Percentiles rank a stretch among this genome's conserved stretches.
These are phyloP conservation scores for Curvularia lunata DNA, from an alignment of 2,329 filamentous ascomycete genomes.

Conservation along the genomic window DNA sequence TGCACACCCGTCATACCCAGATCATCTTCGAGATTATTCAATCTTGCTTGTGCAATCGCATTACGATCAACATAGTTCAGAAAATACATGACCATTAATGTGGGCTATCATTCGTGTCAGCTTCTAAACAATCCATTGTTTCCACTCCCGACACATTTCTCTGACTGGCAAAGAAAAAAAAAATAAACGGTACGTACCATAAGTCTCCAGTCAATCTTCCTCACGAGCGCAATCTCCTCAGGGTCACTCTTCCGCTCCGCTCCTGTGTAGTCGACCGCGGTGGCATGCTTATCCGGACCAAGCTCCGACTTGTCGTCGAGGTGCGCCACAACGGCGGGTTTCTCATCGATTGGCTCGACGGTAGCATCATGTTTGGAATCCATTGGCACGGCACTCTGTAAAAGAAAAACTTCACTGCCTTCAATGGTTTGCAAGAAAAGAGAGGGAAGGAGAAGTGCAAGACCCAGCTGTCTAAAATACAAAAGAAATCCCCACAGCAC, in stretches of 20 bases:
- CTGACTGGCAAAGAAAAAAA: not conserved
- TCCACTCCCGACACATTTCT: not conserved
- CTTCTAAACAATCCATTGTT: not conserved
- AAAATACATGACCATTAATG: conserved; percentile 53
- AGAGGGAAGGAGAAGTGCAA: not conserved
- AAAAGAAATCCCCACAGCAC: no score
- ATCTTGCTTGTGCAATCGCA: conserved; percentile 68
- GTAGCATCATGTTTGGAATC: conserved; percentile 13
- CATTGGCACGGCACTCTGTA: not conserved
- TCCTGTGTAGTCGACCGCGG: conserved; percentile 36
- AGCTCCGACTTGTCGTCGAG: conserved; percentile 31
- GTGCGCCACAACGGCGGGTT: conserved; percentile 13
- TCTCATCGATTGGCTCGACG: conserved; percentile 24
- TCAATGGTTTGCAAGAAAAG: not conserved
- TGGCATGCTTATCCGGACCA: conserved; percentile 24
- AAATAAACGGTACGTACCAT: conserved; percentile 26
- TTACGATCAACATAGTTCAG: conserved; percentile 60
- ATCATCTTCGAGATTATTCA: conserved; percentile 67
- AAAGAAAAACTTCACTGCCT: not conserved
- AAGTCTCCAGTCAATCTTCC: conserved; percentile 42
- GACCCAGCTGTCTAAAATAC: no score
- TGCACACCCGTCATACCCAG: conserved; percentile 37
- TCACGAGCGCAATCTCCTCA: conserved; percentile 41
- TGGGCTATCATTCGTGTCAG: conserved; percentile 38
- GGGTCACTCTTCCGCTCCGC: conserved; percentile 43